Base-by-base conservation (phyloP, 768 basidiomycete genomes). In the Tricholoma hemisulphureum region DNA sequence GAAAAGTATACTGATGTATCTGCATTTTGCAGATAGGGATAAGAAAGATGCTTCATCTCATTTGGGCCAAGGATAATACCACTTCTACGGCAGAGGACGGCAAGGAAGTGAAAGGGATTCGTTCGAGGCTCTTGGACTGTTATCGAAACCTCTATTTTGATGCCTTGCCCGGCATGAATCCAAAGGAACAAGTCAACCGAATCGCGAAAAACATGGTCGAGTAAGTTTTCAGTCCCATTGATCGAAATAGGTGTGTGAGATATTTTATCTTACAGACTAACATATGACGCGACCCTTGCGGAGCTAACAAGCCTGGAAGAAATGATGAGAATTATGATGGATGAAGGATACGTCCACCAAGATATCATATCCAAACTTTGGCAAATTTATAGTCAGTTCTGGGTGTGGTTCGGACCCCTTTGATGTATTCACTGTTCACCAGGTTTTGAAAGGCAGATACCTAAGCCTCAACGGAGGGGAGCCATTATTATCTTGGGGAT, bases 151-250 rank as follows among this genome's bases (percentile, higher is more conserved):
- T 99, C 53, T 99, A 96, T 75, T 97, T 98, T 64, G 93, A 98
- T 56, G 83, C 89, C 3, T 64, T 93, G 2, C 78, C 84, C 0
- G 88, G 84, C 69, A 57, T 60, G 46, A 41, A 48, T 10, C 81
- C 91, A 1, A 94, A 95, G 71, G 87, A 87, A 48, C 92, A 97
- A 69, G 83, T 97, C 58, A 95, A 87, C 63, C 80, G 95, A 13
- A 97, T 99, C 41, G 85, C 96, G 6, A 95, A 93, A 77, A 97
- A 98, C 68, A 91, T 99, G 84, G 92, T 99, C 48, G 92, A 97
- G 97, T 97, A 55, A 29, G 86, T 73, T 13, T 51, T 50, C 26
- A 28, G 37, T 55, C 55, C 23, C 49, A 21, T 16, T 4, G 39
- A 16, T 21, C 45, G 14, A 26, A 37, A 10, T 16, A 35, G 10